Evolutionary conservation across 2,329 filamentous ascomycete species (phyloP), one percentile per base, ranked within the genome.

Genomic region (Calonectria leucothoes): DNA sequence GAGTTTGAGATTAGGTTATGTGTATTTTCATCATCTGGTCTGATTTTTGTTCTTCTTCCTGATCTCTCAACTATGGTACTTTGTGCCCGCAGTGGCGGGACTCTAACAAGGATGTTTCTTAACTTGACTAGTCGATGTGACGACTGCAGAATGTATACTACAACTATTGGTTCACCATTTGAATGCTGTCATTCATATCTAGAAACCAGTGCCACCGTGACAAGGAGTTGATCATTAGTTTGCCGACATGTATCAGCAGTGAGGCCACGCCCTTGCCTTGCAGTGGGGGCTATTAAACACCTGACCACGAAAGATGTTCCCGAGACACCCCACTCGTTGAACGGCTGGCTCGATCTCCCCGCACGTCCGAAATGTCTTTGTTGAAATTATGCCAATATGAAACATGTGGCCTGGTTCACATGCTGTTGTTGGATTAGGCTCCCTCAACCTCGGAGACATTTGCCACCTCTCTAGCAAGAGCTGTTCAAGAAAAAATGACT

Each of bases 1-100:
- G 65, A 71, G 65, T 72, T 73, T 31, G 66, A 39, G 31, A 52
- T 33, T 67, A 51, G 72, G 70, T 57, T 71, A 66, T 57, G 61
- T 57, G 67, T 69, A 63, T 37, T 74, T 39, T 64, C 74, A 42
- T 74, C 31, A 69, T 33, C 57, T 71, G 35, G 57, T 63, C 69
- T 42, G 31, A 39, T 73, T 57, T 57, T 71, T 52, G 45, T 64
- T 64, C 17, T 64, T 20, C 17, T 64, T 64, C 29, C 15, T 59
- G 15, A 64, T 48, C 59, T 64, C 59, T 48, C 27, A 64, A 64
- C 59, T 64, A 64, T 64, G 59, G 39, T 48, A 48, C 37, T 64
- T 48, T 29, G 27, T 48, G 25, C 15, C 59, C 59, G 59, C 39
- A n/a, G 27, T n/a, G 8, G 29, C 57, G 55, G 48, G 4, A 12